Evolutionary conservation across 2,329 filamentous ascomycete species (phyloP), one percentile per base, ranked within the genome.

Genomic region (Metarhizium brunneum): DNA sequence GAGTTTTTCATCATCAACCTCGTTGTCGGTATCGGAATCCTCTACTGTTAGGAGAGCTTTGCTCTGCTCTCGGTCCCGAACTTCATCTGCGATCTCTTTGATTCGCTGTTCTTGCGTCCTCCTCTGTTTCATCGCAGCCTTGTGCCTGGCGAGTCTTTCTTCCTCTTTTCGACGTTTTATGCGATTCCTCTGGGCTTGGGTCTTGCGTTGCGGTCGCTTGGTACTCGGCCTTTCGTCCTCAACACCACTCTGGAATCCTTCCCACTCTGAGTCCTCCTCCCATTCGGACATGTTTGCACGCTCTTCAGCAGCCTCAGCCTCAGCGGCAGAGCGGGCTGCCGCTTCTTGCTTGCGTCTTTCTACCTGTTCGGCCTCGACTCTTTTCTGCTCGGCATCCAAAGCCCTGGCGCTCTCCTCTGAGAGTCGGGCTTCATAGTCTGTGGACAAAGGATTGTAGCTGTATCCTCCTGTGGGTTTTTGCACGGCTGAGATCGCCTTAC

Each of bases 261-360:
- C 92, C 90, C 91, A 96, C 14, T 89, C 91, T 50, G 88, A 94
- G 67, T 96, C 92, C 64, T 92, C 88, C 57, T 95, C 90, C 77
- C 83, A 92, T 68, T 84, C 83, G 0, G 82, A 85, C 56, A 87
- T 65, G 52, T 85, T 79, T 3, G 80, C 81, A 50, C 80, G 82
- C 59, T 82, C 80, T 65, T 89, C 85, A 0, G 85, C 86, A 16
- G 88, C 88, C 52, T 91, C 87, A 2, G 87, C 85, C 62, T 88
- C 82, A 2, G 87, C 88, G 18, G 86, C 85, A 10, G 87, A 92
- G 47, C 76, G 75, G 13, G 82, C 83, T 0, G 85, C 81, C 18
- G 87, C 82, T 64, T 90, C 88, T 61, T 82, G 74, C 64, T 80
- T 85, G 59, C 87, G 73, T 35, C 79, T 78, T 56, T 91, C 89